These are phyloP conservation scores for Erigeron canadensis DNA, from an alignment of 129 eudicot genomes.

Conservation along the genomic window DNA sequence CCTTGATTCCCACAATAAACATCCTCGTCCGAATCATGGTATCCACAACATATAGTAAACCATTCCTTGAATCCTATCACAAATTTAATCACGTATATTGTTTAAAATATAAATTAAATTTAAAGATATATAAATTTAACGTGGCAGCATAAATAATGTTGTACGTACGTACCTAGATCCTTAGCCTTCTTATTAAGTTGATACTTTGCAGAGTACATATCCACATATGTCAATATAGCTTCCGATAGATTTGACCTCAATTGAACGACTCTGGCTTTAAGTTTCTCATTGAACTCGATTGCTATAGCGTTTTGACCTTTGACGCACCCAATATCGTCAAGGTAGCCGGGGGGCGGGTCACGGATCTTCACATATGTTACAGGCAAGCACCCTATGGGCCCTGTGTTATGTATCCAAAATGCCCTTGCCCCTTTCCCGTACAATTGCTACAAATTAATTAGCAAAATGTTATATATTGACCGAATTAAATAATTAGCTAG, in stretches of 20 bases:
- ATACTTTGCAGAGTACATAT: slow-evolving; percentile 63
- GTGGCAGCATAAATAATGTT: no score
- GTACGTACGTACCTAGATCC: slow-evolving; percentile 72
- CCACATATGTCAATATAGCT: slow-evolving; percentile 69
- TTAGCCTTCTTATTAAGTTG: slow-evolving; percentile 49
- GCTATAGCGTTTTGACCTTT: slow-evolving; percentile 51
- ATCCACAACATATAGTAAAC: slow-evolving; percentile 64
- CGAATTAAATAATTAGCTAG: background rate
- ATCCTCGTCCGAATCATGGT: slow-evolving; percentile 44
- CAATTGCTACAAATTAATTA: slow-evolving; percentile 41
- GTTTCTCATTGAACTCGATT: slow-evolving; percentile 58
- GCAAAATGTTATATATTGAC: background rate
- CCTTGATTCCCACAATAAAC: slow-evolving; percentile 68
- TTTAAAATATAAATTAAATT: no score
- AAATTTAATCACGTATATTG: no score
- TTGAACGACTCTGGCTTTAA: slow-evolving; percentile 47
- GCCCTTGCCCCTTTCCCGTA: slow-evolving; percentile 61
- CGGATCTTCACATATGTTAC: slow-evolving; percentile 30
- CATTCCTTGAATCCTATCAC: slow-evolving; percentile 60
- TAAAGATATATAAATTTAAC: no score
- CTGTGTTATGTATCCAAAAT: slow-evolving; percentile 93
- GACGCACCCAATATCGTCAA: slow-evolving; percentile 64
- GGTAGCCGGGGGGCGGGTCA: slow-evolving; percentile 41
- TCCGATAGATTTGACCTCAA: slow-evolving; percentile 51
- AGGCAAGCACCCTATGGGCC: slow-evolving; percentile 82